Evolutionary conservation across 257 asterid genomes (phyloP).

Genomic region (Solanum lycopersicoides): DNA sequence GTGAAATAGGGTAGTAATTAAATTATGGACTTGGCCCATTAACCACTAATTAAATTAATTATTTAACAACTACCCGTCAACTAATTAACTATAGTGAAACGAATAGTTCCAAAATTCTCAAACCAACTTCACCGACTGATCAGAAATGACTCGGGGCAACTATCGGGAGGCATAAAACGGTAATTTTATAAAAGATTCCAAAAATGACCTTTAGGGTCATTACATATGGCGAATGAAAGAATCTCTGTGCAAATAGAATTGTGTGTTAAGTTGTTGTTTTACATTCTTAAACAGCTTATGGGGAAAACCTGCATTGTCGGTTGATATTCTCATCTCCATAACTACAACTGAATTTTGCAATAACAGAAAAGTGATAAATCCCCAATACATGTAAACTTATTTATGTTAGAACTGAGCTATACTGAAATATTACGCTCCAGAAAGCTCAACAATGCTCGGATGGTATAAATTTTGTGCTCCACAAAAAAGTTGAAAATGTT

Average conservation of each 20-base stretch:
- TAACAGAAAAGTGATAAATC: neutral
- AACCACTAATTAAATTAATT: neutral
- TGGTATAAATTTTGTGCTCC: neutral
- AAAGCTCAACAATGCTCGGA: neutral
- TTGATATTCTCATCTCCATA: neutral
- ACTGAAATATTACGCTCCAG: neutral
- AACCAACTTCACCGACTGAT: neutral
- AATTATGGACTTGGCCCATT: neutral
- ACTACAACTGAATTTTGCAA: neutral
- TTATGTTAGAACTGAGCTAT: neutral
- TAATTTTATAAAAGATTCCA: too few relatives aligned
- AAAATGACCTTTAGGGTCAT: neutral
- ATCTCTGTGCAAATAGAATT: neutral
- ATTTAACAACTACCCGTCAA: neutral
- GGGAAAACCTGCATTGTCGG: neutral
- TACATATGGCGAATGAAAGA: neutral
- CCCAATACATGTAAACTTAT: neutral
- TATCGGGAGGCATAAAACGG: neutral
- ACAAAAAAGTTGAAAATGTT: neutral
- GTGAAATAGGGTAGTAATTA: neutral
- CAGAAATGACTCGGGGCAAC: neutral
- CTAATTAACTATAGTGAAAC: neutral
- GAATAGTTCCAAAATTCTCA: neutral
- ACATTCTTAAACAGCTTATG: neutral
- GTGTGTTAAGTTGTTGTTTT: neutral